These are phyloP conservation scores for Orbilia quercus DNA, from an alignment of 2,329 filamentous ascomycete genomes.

Conservation along the genomic window DNA sequence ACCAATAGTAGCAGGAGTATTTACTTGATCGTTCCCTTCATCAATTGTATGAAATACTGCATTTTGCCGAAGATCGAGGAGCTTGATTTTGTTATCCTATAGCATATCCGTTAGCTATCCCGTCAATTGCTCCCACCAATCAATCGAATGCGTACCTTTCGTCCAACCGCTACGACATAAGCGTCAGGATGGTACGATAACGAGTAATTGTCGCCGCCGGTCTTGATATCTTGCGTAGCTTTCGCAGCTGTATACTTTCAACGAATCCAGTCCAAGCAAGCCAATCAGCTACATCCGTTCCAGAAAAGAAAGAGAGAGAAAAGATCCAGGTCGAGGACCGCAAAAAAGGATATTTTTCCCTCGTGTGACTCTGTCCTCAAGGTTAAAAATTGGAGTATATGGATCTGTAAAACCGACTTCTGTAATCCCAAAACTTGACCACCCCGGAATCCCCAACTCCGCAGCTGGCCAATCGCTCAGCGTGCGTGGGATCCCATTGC, in stretches of 20 bases:
- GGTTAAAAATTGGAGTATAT: constrained; percentile 6
- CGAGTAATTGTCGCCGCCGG: constrained; percentile 65
- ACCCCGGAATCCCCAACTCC: constrained; percentile 61
- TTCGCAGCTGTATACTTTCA: constrained; percentile 52
- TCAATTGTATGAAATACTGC: constrained; percentile 58
- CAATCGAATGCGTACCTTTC: constrained; percentile 63
- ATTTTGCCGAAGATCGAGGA: constrained; percentile 59
- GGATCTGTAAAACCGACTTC: constrained; percentile 62
- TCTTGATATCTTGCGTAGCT: constrained; percentile 61
- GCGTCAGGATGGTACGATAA: constrained; percentile 68
- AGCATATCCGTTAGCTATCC: constrained; percentile 19
- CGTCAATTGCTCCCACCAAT: neutral
- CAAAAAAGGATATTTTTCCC: neutral
- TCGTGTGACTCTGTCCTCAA: neutral
- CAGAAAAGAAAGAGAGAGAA: constrained; percentile 26
- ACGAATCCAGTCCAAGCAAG: constrained; percentile 19
- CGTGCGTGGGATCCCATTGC: constrained; percentile 67
- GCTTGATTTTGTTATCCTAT: constrained; percentile 61
- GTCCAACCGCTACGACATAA: constrained; percentile 66
- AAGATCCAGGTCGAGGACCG: constrained; percentile 13
- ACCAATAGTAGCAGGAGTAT: neutral
- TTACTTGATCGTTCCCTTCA: constrained; percentile 55
- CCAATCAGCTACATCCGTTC: constrained; percentile 49
- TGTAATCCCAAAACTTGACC: constrained; percentile 69
- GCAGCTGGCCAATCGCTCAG: constrained; percentile 67